phyloP scores from a whole-genome alignment of 257 asterid genomes.

The Capsicum baccatum region DNA sequence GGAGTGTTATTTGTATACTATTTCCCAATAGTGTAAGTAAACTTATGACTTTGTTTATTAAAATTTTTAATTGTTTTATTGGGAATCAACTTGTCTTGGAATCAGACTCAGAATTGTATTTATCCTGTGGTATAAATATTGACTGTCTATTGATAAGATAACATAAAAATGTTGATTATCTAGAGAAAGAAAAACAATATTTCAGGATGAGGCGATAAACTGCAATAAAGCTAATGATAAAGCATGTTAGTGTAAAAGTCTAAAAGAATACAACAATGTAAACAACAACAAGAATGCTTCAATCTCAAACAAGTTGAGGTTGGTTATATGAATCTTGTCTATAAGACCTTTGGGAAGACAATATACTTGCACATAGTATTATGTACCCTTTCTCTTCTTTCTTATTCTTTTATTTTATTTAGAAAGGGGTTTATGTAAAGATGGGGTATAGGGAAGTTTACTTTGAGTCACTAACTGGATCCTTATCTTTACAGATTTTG shows the following conservation, averaged over 20 bases:
- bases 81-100: conserved; percentile 20
- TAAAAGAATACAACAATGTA: background rate
- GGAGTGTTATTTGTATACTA: background rate
- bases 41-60: background rate
- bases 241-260: background rate
- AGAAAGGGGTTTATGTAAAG: background rate
- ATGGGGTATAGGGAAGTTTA: background rate
- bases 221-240: background rate
- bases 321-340: background rate
- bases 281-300: background rate
- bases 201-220: conserved; percentile 16
- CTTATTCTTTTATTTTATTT: background rate
- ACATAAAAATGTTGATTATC: background rate
- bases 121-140: background rate
- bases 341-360: conserved; percentile 12
- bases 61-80: background rate
- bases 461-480: background rate
- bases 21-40: background rate
- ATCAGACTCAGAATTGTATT: background rate
- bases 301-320: background rate
- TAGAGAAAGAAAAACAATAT: background rate
- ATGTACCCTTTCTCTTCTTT: background rate
- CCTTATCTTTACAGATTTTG: conserved; percentile 58
- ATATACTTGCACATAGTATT: background rate
- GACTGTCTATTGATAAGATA: background rate